These are phyloP conservation scores for Trichoderma gracile DNA, from an alignment of 2,329 filamentous ascomycete species.

Conservation along the genomic window DNA sequence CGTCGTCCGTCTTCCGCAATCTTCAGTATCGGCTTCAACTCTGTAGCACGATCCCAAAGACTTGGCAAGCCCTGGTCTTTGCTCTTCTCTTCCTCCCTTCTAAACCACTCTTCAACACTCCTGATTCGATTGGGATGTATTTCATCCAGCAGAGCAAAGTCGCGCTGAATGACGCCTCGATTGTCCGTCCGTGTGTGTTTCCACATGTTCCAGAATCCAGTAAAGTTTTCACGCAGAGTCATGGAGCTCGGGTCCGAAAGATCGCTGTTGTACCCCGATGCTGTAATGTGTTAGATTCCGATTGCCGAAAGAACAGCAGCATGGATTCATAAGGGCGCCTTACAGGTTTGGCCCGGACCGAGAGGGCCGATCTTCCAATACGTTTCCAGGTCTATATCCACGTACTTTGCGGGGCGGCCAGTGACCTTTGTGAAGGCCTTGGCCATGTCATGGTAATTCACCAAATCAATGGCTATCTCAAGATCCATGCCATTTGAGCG, in stretches of 20 bases:
- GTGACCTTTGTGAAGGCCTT: slow-evolving; percentile 46
- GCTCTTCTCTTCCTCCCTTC: slow-evolving; percentile 40
- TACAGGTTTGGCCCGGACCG: slow-evolving; percentile 25
- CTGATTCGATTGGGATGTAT: slow-evolving; percentile 52
- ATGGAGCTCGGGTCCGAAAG: slow-evolving; percentile 37
- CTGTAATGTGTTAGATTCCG: slow-evolving; percentile 22
- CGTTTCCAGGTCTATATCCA: slow-evolving; percentile 40
- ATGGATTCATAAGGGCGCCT: no score
- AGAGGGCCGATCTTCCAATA: slow-evolving; percentile 36
- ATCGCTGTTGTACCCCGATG: slow-evolving; percentile 42
- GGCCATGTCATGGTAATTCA: slow-evolving; percentile 44
- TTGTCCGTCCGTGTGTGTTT: slow-evolving; percentile 43
- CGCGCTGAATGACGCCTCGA: slow-evolving; percentile 44
- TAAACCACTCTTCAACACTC: slow-evolving; percentile 52
- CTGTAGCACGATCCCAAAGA: slow-evolving; percentile 28
- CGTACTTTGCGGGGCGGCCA: slow-evolving; percentile 43
- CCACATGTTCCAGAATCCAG: slow-evolving; percentile 53
- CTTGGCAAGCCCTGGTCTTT: slow-evolving; percentile 22
- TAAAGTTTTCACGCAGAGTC: slow-evolving; percentile 51
- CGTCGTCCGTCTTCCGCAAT: slow-evolving; percentile 28
- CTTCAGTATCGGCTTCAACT: slow-evolving; percentile 28
- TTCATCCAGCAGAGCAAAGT: slow-evolving; percentile 53
- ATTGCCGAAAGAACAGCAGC: no score
- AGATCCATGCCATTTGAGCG: slow-evolving; percentile 49
- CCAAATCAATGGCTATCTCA: slow-evolving; percentile 45